Evolutionary conservation across 495 filamentous ascomycete species (phyloP).

Genomic region (Podospora appendiculata): DNA sequence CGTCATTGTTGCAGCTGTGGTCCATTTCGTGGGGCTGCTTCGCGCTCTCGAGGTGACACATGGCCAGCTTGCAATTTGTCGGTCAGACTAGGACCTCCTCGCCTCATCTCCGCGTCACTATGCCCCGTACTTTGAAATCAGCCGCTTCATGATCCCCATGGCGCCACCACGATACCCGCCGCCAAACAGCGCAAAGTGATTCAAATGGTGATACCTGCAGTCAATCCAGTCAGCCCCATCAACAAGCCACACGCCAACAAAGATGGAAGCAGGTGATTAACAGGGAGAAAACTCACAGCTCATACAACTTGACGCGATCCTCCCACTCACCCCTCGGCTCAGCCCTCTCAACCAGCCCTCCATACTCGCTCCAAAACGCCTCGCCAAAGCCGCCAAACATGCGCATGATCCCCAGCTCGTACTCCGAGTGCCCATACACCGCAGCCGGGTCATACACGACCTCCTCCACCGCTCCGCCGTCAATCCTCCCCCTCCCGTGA

Average conservation of each 20-base stretch:
- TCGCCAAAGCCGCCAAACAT: conserved; percentile 90
- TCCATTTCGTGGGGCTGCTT: conserved; percentile 4
- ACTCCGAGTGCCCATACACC: conserved; percentile 82
- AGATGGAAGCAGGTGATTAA: background rate
- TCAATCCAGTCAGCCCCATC: background rate
- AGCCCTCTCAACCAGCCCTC: conserved; percentile 62
- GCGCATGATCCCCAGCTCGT: conserved; percentile 85
- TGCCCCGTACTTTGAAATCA: conserved; percentile 57
- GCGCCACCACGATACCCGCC: conserved; percentile 66
- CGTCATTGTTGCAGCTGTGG: conserved; percentile 39
- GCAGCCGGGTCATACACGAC: conserved; percentile 77
- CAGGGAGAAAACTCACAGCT: conserved; percentile 52
- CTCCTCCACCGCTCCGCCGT: conserved; percentile 53
- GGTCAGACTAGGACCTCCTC: too few relatives aligned
- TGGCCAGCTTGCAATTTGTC: too few relatives aligned
- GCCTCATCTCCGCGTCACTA: too few relatives aligned
- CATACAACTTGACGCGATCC: conserved; percentile 72
- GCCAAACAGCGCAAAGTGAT: conserved; percentile 80
- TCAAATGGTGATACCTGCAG: conserved; percentile 77
- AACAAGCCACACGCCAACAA: conserved; percentile 1
- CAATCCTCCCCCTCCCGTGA: conserved; percentile 55
- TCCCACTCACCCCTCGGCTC: conserved; percentile 80
- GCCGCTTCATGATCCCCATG: conserved; percentile 63
- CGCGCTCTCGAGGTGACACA: background rate
- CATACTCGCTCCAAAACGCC: conserved; percentile 69